phyloP scores from a whole-genome alignment of 1,284 basidiomycete genomes.

The Boletellus sp. region DNA sequence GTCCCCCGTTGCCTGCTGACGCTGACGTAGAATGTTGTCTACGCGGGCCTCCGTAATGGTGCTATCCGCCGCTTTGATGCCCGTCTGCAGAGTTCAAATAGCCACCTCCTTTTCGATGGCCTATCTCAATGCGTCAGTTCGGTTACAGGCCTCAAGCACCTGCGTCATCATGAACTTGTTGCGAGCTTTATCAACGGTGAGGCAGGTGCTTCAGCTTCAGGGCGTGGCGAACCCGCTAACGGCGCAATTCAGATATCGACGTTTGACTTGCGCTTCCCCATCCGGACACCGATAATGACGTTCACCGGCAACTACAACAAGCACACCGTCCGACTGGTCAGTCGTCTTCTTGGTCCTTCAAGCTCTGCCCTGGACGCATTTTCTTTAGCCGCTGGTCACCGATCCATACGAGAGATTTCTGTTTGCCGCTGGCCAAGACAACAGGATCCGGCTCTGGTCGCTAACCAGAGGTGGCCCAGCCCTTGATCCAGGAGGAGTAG shows the following conservation, averaged over 20 bases:
- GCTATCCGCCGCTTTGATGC: slow-evolving; percentile 57
- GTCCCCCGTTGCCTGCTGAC: neutral
- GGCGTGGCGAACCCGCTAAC: neutral
- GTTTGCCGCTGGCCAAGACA: slow-evolving; percentile 69
- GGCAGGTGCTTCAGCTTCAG: slow-evolving; percentile 37
- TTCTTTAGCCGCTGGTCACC: slow-evolving; percentile 52
- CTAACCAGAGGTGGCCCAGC: slow-evolving; percentile 47
- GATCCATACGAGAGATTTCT: slow-evolving; percentile 62
- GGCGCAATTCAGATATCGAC: slow-evolving; percentile 48
- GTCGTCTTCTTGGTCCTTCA: slow-evolving; percentile 12
- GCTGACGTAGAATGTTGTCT: slow-evolving; percentile 47
- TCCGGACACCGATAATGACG: slow-evolving; percentile 41
- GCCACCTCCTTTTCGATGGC: slow-evolving; percentile 41
- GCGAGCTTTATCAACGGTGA: slow-evolving; percentile 57
- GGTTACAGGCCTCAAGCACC: slow-evolving; percentile 48
- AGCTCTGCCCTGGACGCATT: slow-evolving; percentile 1
- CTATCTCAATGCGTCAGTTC: slow-evolving; percentile 38
- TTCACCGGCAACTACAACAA: slow-evolving; percentile 58
- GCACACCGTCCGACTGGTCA: slow-evolving; percentile 49
- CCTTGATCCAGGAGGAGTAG: slow-evolving; percentile 26
- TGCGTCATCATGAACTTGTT: slow-evolving; percentile 52
- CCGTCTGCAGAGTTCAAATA: slow-evolving; percentile 38
- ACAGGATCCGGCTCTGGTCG: slow-evolving; percentile 63
- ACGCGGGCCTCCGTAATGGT: slow-evolving; percentile 62
- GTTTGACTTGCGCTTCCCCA: slow-evolving; percentile 60